Conservation (phyloP, 2,329 filamentous ascomycete genomes). For the Macrophomina phaseolina region DNA sequence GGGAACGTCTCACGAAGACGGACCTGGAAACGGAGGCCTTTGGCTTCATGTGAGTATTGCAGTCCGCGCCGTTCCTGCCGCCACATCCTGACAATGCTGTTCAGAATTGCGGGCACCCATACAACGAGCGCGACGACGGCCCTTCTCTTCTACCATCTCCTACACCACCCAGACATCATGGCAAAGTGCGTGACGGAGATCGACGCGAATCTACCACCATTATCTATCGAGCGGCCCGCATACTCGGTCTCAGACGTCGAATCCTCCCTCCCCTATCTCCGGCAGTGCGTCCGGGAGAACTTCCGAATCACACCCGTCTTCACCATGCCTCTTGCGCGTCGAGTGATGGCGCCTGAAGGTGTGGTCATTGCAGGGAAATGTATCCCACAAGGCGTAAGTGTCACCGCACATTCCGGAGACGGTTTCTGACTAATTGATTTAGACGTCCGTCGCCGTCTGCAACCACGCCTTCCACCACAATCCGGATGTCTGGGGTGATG, state of each 20-base stretch:
- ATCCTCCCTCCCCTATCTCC: conserved; percentile 34
- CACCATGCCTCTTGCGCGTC: conserved; percentile 41
- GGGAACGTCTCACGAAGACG: conserved; percentile 35
- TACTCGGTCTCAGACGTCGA: conserved; percentile 37
- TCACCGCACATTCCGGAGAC: background rate
- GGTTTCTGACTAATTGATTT: background rate
- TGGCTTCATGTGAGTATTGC: conserved; percentile 33
- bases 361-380: conserved; percentile 34
- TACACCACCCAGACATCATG: conserved; percentile 38
- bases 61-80: too few relatives aligned
- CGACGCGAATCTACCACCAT: conserved; percentile 11
- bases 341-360: conserved; percentile 36
- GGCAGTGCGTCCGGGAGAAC: conserved; percentile 38
- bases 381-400: conserved; percentile 37
- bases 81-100: background rate
- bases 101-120: conserved; percentile 41
- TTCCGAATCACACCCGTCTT: conserved; percentile 45
- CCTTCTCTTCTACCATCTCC: conserved; percentile 41
- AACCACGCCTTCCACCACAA: conserved; percentile 36
- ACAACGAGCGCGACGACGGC: conserved; percentile 41
- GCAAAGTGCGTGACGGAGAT: conserved; percentile 34
- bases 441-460: conserved; percentile 42
- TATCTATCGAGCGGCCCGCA: conserved; percentile 21
- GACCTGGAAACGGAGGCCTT: conserved; percentile 47
- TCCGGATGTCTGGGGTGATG: conserved; percentile 9